A percentile compares a stretch with the other conserved stretches of the same genome.
Conservation (phyloP, 768 basidiomycete species). For the Tubosaeta brunneosetosa region DNA sequence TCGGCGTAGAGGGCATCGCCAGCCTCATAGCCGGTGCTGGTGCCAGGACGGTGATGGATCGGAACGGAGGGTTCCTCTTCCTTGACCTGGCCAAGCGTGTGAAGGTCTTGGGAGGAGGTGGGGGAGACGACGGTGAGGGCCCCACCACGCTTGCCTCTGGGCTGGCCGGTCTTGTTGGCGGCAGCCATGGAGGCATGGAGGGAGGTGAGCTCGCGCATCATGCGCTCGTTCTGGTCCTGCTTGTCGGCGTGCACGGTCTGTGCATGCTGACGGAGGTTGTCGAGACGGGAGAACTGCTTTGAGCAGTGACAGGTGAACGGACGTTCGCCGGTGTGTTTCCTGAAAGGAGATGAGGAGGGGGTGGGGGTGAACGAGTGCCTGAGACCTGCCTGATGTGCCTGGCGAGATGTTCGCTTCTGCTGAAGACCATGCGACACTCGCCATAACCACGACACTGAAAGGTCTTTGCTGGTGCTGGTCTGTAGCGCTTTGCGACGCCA, state of each 20-base stretch:
- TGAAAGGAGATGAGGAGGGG: slow-evolving; percentile 35
- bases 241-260: slow-evolving; percentile 97
- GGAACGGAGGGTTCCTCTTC: slow-evolving; percentile 36
- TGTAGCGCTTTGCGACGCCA: slow-evolving; percentile 58
- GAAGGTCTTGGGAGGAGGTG: slow-evolving; percentile 19
- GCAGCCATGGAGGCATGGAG: slow-evolving; percentile 79
- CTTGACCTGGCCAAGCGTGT: slow-evolving; percentile 33
- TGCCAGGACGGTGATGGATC: slow-evolving; percentile 59
- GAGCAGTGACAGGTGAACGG: slow-evolving; percentile 96
- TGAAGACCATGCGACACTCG: slow-evolving; percentile 96
- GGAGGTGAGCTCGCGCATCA: slow-evolving; percentile 86
- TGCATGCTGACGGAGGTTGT: slow-evolving; percentile 95
- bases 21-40: slow-evolving; percentile 68
- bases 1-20: slow-evolving; percentile 31
- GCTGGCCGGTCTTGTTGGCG: slow-evolving; percentile 36
- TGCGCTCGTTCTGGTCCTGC: slow-evolving; percentile 79
- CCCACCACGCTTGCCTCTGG: slow-evolving; percentile 38
- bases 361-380: slow-evolving; percentile 16
- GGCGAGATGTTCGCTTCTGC: slow-evolving; percentile 91
- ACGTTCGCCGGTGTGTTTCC: slow-evolving; percentile 97
- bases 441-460: slow-evolving; percentile 95
- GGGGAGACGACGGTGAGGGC: slow-evolving; percentile 17
- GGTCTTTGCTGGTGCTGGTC: slow-evolving; percentile 85
- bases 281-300: slow-evolving; percentile 92
- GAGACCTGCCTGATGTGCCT: slow-evolving; percentile 83